A percentile compares a stretch with the other conserved stretches of the same genome.
These are phyloP conservation scores for Tetracladium maxilliforme DNA, from an alignment of 2,329 filamentous ascomycete species.

Conservation along the genomic window DNA sequence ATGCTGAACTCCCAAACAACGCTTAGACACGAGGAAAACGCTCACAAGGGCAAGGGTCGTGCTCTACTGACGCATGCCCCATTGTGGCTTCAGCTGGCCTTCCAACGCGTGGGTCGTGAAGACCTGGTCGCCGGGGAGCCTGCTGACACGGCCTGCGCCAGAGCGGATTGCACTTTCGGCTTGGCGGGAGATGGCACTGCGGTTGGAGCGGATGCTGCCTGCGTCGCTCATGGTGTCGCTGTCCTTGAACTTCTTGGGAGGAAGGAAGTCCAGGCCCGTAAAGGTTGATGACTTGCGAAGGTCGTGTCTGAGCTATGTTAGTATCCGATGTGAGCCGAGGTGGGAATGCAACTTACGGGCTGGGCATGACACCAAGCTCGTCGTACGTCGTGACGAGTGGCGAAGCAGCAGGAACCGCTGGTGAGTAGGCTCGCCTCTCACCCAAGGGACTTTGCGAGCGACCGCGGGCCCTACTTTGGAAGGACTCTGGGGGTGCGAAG, in stretches of 20 bases:
- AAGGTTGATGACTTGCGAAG: conserved; percentile 68
- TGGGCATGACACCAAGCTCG: conserved; percentile 72
- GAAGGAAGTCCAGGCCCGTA: conserved; percentile 67
- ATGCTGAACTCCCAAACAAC: no score
- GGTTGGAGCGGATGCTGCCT: conserved; percentile 50
- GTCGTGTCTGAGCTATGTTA: conserved; percentile 36
- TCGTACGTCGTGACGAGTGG: conserved; percentile 76
- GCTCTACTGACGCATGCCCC: conserved; percentile 15
- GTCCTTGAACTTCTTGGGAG: conserved; percentile 60
- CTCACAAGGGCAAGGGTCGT: neutral
- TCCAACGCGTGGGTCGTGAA: conserved; percentile 48
- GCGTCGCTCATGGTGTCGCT: conserved; percentile 45
- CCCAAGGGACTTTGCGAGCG: conserved; percentile 48
- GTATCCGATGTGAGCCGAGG: conserved; percentile 3
- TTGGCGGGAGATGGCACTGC: conserved; percentile 43
- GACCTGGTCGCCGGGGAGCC: conserved; percentile 49
- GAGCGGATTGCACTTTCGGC: conserved; percentile 46
- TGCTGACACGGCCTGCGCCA: conserved; percentile 56
- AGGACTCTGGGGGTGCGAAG: conserved; percentile 66
- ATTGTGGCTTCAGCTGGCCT: conserved; percentile 20
- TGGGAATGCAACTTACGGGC: conserved; percentile 54
- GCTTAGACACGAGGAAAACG: conserved; percentile 17
- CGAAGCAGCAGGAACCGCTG: conserved; percentile 57
- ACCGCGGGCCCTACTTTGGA: conserved; percentile 55
- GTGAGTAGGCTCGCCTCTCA: conserved; percentile 58